Conservation (phyloP, 2,329 filamentous ascomycete genomes). For the Diplodia intermedia region DNA sequence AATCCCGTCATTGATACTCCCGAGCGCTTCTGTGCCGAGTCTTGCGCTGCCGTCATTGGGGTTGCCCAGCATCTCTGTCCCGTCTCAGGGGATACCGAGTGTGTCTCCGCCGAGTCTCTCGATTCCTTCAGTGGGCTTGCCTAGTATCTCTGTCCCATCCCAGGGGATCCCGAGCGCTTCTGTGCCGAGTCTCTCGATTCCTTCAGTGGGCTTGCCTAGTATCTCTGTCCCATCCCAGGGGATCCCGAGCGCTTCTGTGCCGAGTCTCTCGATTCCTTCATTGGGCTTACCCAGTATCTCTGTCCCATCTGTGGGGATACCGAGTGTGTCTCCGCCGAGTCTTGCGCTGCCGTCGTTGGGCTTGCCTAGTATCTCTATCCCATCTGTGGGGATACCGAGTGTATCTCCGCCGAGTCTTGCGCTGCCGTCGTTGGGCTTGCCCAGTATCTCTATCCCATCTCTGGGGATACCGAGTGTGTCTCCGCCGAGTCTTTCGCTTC, state of each 20-base stretch:
- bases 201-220: too few species aligned
- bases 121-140: background rate
- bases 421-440: background rate
- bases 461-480: too few species aligned
- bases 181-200: too few species aligned
- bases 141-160: too few species aligned
- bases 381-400: background rate
- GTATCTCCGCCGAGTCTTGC: background rate
- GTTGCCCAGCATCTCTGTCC: too few species aligned
- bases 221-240: too few species aligned
- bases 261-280: background rate
- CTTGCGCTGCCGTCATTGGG: background rate
- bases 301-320: background rate
- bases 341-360: background rate
- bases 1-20: background rate
- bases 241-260: background rate
- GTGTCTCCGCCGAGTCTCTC: background rate
- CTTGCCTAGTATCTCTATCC: too few species aligned
- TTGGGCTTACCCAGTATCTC: background rate
- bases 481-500: too few species aligned
- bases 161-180: too few species aligned
- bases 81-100: background rate
- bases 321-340: background rate
- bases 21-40: background rate
- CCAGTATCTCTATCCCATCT: too few species aligned